Conservation (phyloP, 805 yeast species). For the Kodamaea neixiangensis region DNA sequence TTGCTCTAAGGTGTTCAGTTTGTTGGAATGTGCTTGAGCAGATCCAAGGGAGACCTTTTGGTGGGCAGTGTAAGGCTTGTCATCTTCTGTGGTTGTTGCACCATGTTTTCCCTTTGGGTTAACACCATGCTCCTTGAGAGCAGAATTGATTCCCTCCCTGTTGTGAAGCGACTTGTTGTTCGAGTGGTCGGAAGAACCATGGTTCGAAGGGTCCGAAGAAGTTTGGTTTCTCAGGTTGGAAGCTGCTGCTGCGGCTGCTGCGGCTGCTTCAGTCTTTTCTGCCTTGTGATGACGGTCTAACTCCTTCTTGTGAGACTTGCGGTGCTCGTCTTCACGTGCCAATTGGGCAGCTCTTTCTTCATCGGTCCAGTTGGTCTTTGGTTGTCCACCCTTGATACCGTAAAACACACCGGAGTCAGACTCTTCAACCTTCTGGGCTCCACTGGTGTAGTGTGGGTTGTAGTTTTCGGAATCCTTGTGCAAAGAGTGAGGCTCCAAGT, state of each 20-base stretch:
- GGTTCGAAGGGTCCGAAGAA: slow-evolving; percentile 1
- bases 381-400: neutral
- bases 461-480: slow-evolving; percentile 18
- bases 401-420: neutral
- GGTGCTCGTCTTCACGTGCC: slow-evolving; percentile 18
- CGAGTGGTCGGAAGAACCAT: slow-evolving; percentile 27
- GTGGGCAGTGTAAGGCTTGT: neutral
- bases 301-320: slow-evolving; percentile 18
- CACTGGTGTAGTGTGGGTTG: slow-evolving; percentile 31
- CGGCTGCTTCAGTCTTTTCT: slow-evolving; percentile 2
- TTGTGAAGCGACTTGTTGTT: slow-evolving; percentile 32
- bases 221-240: neutral
- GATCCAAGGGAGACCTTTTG: neutral
- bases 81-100: neutral
- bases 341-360: slow-evolving; percentile 1
- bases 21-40: neutral
- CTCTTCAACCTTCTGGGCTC: slow-evolving; percentile 20
- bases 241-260: neutral
- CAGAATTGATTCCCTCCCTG: neutral
- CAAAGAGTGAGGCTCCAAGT: neutral
- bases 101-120: neutral
- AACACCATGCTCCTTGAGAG: neutral
- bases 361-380: neutral
- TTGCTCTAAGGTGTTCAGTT: neutral
- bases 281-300: slow-evolving; percentile 1